Conservation (phyloP, 2,329 filamentous ascomycete genomes). For the Calonectria pteridis region DNA sequence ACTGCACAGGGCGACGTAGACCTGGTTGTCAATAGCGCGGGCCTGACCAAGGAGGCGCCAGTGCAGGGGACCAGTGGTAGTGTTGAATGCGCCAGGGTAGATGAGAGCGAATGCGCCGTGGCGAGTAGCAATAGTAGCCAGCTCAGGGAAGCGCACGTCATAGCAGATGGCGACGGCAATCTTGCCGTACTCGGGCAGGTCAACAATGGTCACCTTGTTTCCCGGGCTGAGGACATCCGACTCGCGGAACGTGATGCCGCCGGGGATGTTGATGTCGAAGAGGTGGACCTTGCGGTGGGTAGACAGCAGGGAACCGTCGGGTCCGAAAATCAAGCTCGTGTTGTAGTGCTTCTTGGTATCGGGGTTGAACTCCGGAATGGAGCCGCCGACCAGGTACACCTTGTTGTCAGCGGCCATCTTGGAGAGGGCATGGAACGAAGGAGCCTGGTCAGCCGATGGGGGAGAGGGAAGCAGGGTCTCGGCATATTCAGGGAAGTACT, state of each 20-base stretch:
- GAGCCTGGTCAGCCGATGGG: constrained; percentile 76
- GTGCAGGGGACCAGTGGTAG: constrained; percentile 91
- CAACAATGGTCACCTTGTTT: constrained; percentile 85
- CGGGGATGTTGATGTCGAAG: constrained; percentile 98
- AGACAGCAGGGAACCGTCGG: constrained; percentile 82
- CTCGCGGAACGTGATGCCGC: constrained; percentile 92
- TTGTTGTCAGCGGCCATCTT: constrained; percentile 82
- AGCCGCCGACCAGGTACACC: constrained; percentile 89
- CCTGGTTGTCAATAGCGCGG: constrained; percentile 91
- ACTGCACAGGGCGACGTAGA: constrained; percentile 93
- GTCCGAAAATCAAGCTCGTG: constrained; percentile 86
- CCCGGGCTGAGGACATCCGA: constrained; percentile 90
- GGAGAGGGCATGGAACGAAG: constrained; percentile 87
- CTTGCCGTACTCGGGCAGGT: constrained; percentile 89
- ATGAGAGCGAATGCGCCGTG: constrained; percentile 88
- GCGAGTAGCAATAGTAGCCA: constrained; percentile 89
- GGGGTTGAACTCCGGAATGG: constrained; percentile 84
- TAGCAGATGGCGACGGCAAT: constrained; percentile 96
- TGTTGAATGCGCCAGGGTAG: constrained; percentile 97
- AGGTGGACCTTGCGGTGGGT: constrained; percentile 95
- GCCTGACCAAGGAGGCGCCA: constrained; percentile 88
- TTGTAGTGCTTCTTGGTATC: constrained; percentile 82
- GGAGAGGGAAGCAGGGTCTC: constrained; percentile 86
- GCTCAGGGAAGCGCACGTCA: constrained; percentile 95
- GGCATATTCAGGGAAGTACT: constrained; percentile 92